Evolutionary conservation across 2,329 filamentous ascomycete species (phyloP), one percentile per base, ranked within the genome.

Genomic region (Talaromyces atroroseus): DNA sequence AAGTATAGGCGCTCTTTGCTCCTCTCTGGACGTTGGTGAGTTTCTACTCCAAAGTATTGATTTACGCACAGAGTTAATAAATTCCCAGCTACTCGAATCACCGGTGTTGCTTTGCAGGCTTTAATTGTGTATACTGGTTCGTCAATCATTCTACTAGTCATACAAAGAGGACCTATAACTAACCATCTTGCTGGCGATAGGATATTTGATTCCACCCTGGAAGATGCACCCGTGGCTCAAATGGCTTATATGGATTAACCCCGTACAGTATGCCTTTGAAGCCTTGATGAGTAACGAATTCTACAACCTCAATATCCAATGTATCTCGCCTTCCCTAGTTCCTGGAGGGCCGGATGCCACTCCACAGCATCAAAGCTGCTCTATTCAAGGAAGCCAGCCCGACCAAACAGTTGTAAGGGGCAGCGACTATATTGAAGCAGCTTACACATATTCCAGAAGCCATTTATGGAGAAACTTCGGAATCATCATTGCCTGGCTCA

Each of bases 391-490:
- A 2, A 82, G 78, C 47, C 70, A 64, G 8, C 79, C 82, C 0
- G 81, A 82, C 1, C 74, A 74, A 6, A 71, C 77, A 0, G 70
- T 74, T 2, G 83, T 87, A 1, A 66, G 68, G 36, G 84, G 85
- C 2, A 71, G 77, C 0, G 73, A 75, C 49, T 87, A 85, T 62
- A 82, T 85, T n/a, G 45, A 74, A 14, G 69, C 75, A 1, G 77
- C 79, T 0, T 86, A 78, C 62, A 75, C 72, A 0, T 86, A 86
- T 62, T 78, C 73, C 1, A 72, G 80, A 11, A 68, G 75, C 1
- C 83, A 87, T 62, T 66, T 87, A 0, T 88, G 85, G 85, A 76
- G 84, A 1, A 91, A 94, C 71, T 89, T 88, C 69, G 89, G 88
- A 1, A 94, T 96, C 60, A 85, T 95, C 59, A 68, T 91, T 11